Evolutionary conservation across 2,329 filamentous ascomycete genomes (phyloP).

Genomic region (Leptographium radiaticola): DNA sequence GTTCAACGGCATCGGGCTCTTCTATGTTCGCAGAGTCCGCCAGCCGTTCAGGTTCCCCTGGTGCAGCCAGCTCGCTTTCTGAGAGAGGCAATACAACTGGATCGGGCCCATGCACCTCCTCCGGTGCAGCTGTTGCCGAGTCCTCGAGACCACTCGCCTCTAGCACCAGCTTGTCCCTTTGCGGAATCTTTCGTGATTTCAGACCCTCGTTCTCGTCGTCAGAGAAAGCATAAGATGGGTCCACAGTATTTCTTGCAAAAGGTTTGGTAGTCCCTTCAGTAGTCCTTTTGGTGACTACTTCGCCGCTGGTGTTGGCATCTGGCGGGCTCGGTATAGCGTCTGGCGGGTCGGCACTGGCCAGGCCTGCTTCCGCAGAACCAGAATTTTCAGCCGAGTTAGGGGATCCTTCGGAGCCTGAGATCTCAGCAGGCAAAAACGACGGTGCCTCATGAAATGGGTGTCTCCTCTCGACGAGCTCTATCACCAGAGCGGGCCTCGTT

Average conservation of each 20-base stretch:
- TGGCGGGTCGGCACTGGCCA: too few relatives aligned
- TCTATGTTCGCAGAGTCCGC: too few relatives aligned
- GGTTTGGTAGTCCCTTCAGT: neutral
- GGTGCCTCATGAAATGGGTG: neutral
- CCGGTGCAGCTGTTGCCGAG: neutral
- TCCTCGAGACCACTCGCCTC: neutral
- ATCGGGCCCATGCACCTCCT: neutral
- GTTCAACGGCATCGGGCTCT: too few relatives aligned
- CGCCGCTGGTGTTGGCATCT: too few relatives aligned
- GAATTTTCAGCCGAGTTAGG: neutral
- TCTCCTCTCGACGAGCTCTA: neutral
- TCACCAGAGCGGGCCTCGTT: neutral
- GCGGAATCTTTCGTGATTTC: neutral
- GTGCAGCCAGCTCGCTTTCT: neutral
- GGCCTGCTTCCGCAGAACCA: too few relatives aligned
- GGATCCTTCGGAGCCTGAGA: neutral
- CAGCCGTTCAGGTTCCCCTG: neutral
- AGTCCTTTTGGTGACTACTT: neutral
- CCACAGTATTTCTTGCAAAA: slow-evolving; percentile 12
- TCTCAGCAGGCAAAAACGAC: neutral
- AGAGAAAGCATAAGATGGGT: slow-evolving; percentile 19
- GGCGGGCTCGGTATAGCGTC: too few relatives aligned
- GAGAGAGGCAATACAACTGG: neutral
- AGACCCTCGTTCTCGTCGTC: slow-evolving; percentile 21
- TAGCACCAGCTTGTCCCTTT: neutral